A percentile compares a stretch with the other conserved stretches of the same genome.
Evolutionary conservation across 371 early-diverging fungal species (phyloP).

Genomic region (Scutellospora calospora): DNA sequence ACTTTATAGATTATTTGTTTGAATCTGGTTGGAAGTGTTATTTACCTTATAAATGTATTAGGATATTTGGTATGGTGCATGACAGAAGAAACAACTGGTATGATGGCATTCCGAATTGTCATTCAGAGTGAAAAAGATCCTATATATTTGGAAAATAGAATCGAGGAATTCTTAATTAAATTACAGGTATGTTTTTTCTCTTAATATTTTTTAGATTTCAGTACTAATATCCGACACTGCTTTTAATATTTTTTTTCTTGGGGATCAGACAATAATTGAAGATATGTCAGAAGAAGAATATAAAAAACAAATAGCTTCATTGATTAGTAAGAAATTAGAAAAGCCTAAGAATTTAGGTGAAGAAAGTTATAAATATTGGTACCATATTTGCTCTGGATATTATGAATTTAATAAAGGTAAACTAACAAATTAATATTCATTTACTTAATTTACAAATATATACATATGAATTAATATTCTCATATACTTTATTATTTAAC

Average conservation of each 20-base stretch:
- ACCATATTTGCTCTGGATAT: conserved; percentile 77
- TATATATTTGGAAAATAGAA: conserved; percentile 81
- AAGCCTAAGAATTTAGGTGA: conserved; percentile 87
- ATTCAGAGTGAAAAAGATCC: conserved; percentile 92
- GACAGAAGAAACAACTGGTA: conserved; percentile 68
- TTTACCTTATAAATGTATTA: not conserved
- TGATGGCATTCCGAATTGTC: conserved; percentile 76
- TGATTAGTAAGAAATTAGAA: conserved; percentile 77
- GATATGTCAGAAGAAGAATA: conserved; percentile 79
- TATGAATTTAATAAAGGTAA: conserved; percentile 82
- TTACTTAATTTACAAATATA: not conserved
- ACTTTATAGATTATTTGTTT: not conserved
- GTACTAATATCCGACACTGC: not conserved
- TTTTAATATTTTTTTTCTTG: not conserved
- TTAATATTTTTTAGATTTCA: not conserved
- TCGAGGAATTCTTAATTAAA: conserved; percentile 77
- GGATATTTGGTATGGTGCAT: conserved; percentile 67
- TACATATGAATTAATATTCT: not conserved
- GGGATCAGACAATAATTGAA: conserved; percentile 57
- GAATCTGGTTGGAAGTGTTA: not conserved
- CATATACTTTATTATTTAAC: not conserved
- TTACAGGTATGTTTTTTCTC: conserved; percentile 48
- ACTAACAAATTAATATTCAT: not conserved
- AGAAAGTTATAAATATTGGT: conserved; percentile 82
- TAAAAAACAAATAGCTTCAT: conserved; percentile 74